Base-by-base conservation (phyloP, 352 stramenopile species). In the Aphanomyces invadans region DNA sequence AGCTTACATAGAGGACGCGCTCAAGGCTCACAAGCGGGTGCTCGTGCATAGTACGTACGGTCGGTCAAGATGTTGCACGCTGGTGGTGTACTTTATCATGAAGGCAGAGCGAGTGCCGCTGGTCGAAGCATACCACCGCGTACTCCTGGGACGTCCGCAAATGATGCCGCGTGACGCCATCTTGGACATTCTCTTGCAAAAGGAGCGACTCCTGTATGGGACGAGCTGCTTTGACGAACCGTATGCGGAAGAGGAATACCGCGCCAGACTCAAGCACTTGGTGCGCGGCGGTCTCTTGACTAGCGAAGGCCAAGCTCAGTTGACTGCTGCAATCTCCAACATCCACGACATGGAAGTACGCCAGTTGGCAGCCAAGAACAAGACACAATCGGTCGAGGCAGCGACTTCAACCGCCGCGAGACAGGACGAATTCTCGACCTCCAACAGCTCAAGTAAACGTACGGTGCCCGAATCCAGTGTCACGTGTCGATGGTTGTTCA, bases 401-500 rank as follows among this genome's bases (percentile, higher is more conserved):
- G 21, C 39, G 17, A n/a, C n/a, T 0, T n/a, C 39, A 48, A 48
- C 15, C 26, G 29, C 21, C 19, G n/a, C 19, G 19, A 63, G 17
- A 63, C 19, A 29, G 21, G 28, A 25, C 46, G 38, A 68, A 69
- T 45, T 44, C 38, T 57, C 62, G 45, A 25, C 62, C 32, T 49
- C 26, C 15, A 61, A 51, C 26, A 68, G 72, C 51, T 46, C 68
- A 15, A 70, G 54, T n/a, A 87, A 83, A 67, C 80, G 83, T 23
- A 69, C 75, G 1, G 82, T 93, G 45, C 79, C 78, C 62, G 80
- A 77, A 2, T 79, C 79, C 9, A 76, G 79, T 39, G 85, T 94
- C 11, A 87, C 87, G 56, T 92, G 83, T 48, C 78, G 79, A 42
- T 94, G 85, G 85, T 74, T 94, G 1, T 94, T 89, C 69, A 94